Percentiles rank a stretch among this genome's conserved stretches.
Evolutionary conservation across 192 early-diverging fungal genomes (phyloP).

Genomic region (Coemansia sp.): DNA sequence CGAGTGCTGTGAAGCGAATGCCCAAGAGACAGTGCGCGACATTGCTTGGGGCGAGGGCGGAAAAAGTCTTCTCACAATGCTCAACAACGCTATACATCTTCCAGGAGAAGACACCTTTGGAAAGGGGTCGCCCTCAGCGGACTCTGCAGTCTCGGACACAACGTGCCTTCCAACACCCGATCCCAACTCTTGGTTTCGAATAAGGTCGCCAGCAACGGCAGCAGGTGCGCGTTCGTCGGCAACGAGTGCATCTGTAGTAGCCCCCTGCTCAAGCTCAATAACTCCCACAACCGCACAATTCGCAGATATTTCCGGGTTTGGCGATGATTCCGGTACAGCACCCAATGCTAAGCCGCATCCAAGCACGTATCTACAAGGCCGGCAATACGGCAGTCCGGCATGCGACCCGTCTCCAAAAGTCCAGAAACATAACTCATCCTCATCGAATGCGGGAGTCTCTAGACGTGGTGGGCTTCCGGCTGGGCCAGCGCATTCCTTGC

Average conservation of each 20-base stretch:
- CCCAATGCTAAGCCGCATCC: neutral
- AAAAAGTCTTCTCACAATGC: conserved; percentile 39
- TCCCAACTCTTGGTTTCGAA: conserved; percentile 50
- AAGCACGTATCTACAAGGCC: neutral
- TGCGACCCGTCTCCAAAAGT: conserved; percentile 11
- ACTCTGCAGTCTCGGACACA: conserved; percentile 46
- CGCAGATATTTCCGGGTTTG: conserved; percentile 12
- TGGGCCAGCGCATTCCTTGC: conserved; percentile 10
- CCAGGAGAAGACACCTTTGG: conserved; percentile 13
- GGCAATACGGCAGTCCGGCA: neutral
- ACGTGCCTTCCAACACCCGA: conserved; percentile 53
- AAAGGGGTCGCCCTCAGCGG: conserved; percentile 51
- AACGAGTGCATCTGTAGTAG: conserved; percentile 8
- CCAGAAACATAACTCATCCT: conserved; percentile 12
- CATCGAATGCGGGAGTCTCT: neutral
- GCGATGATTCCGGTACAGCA: conserved; percentile 16
- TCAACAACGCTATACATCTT: conserved; percentile 47
- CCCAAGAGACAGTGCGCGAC: conserved; percentile 52
- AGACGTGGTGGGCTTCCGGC: neutral
- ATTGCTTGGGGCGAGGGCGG: conserved; percentile 57
- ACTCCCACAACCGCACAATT: conserved; percentile 42
- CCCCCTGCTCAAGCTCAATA: conserved; percentile 32
- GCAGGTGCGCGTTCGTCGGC: conserved; percentile 3
- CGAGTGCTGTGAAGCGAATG: conserved; percentile 50
- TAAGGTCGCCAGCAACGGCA: conserved; percentile 32